phyloP scores from a whole-genome alignment of 2,329 filamentous ascomycete species.

The Colletotrichum sp. region DNA sequence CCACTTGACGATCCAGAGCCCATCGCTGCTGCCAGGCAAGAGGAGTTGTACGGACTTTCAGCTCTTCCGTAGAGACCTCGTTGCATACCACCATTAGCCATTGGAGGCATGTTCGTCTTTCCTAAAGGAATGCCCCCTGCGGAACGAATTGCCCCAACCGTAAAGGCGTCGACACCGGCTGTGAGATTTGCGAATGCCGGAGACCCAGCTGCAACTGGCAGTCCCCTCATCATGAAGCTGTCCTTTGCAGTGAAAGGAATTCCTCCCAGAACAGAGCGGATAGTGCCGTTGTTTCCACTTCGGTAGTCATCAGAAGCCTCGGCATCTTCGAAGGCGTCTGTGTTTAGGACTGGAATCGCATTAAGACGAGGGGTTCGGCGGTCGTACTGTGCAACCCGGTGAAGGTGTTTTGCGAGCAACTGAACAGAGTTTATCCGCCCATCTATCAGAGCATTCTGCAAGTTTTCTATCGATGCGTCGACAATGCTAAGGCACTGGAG shows the following conservation, averaged over 20 bases:
- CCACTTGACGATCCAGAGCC: neutral
- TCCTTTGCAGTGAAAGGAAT: neutral
- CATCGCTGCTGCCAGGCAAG: neutral
- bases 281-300: neutral
- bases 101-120: neutral
- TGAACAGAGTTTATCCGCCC: neutral
- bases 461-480: neutral
- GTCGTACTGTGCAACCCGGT: neutral
- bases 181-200: neutral
- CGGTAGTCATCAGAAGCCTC: neutral
- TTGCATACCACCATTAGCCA: neutral
- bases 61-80: neutral
- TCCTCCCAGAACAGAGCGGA: neutral
- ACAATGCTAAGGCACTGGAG: neutral
- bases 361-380: neutral
- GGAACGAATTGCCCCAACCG: neutral
- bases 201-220: neutral
- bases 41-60: neutral
- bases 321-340: neutral
- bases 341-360: neutral
- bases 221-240: neutral
- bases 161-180: neutral
- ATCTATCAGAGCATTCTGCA: neutral
- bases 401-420: neutral
- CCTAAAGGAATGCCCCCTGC: neutral